Evolutionary conservation across 176 grass and related monocot species (phyloP), one percentile per base, ranked within the genome.

Genomic region (Dactylis glomerata): DNA sequence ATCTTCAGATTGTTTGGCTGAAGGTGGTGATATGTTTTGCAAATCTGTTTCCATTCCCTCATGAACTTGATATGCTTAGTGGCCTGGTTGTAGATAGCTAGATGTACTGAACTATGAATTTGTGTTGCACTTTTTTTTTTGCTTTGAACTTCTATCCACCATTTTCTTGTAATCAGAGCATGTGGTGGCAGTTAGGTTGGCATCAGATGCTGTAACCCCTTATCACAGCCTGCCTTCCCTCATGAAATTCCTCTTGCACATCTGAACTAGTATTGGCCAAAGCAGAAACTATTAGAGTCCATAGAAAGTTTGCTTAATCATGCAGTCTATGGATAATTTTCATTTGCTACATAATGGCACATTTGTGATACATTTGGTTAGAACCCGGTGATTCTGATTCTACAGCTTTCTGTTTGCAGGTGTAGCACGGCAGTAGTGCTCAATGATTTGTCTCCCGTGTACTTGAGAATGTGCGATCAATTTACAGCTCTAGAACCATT

Each of bases 311-410:
- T 8, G 32, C 32, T 81, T 55, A 54, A 27, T 10, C 38, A 82
- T 59, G 17, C 26, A 19, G 8, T 70, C 6, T 5, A 22, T 58
- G 28, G 24, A 23, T 24, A 40, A 2, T 40, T 40, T 59, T 46
- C 12, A 14, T 46, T 61, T 33, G 26, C 38, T n/a, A 17, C 24
- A 14, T 33, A 14, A 30, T 42, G 79, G 1, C 13, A 28, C 12
- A 10, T 5, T 5, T 82, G 31, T 8, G n/a, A 28, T 57, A 22
- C 17, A 84, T 36, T 19, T 58, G 2, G 40, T 65, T 75, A 80
- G 19, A 80, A 26, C 16, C 49, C 0, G 58, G 6, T 38, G 37
- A 75, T 75, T 80, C 68, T 85, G 47, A 85, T 31, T 80, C 65
- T 66, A 19, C 11, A 30, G 45, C 12, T 56, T 54, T 12, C 16